A percentile compares a stretch with the other conserved stretches of the same genome.
Conservation (phyloP, 192 early-diverging fungal species). For the Backusella luteola region DNA sequence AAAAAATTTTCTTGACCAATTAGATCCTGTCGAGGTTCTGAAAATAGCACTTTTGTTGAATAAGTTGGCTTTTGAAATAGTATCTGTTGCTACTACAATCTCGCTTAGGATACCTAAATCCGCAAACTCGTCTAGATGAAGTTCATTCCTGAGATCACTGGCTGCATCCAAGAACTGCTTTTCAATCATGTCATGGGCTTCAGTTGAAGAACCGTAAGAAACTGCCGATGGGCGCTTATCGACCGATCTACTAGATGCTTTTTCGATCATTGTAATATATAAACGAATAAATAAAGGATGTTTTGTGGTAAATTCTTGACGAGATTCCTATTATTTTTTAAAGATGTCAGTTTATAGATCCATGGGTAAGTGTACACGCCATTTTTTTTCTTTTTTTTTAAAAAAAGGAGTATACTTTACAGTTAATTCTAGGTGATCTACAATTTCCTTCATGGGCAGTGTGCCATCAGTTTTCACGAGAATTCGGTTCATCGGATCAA, state of each 20-base stretch:
- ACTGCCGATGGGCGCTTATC: neutral
- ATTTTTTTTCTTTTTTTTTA: constrained; percentile 7
- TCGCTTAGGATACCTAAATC: constrained; percentile 21
- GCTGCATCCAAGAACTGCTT: constrained; percentile 10
- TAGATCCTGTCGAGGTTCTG: neutral
- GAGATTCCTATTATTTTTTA: constrained; percentile 8
- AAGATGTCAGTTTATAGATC: neutral
- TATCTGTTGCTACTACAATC: constrained; percentile 19
- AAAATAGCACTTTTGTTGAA: constrained; percentile 6
- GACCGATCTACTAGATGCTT: neutral
- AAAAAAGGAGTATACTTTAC: constrained; percentile 15
- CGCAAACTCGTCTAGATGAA: neutral
- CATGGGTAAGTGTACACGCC: too few species aligned
- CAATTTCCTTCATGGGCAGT: constrained; percentile 37
- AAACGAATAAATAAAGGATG: constrained; percentile 20
- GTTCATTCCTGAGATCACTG: neutral
- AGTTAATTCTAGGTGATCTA: constrained; percentile 13
- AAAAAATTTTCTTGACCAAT: neutral
- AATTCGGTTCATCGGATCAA: constrained; percentile 30
- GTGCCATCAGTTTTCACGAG: constrained; percentile 38
- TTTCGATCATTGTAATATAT: constrained; percentile 7
- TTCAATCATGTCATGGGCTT: constrained; percentile 19
- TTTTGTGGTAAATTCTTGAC: constrained; percentile 5
- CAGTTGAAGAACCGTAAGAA: constrained; percentile 11
- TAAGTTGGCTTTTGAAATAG: constrained; percentile 11